A percentile compares a stretch with the other conserved stretches of the same genome.
These are phyloP conservation scores for Rhizophora mangle DNA, from an alignment of 345 rosid species.

Conservation along the genomic window DNA sequence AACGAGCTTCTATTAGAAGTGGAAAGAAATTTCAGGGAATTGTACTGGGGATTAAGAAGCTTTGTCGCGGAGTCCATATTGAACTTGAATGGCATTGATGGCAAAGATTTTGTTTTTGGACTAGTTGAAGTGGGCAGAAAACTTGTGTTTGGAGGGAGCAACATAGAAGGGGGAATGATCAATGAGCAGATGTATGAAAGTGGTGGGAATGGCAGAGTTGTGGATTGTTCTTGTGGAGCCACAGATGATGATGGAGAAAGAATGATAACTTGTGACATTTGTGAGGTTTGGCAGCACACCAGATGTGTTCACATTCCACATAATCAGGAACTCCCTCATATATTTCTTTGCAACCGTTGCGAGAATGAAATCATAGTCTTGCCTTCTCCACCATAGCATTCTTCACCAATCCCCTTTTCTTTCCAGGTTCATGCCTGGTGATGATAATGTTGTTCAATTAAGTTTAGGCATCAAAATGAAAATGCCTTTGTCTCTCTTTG, in stretches of 20 bases:
- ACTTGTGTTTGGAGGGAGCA: slow-evolving; percentile 49
- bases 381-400: slow-evolving; percentile 44
- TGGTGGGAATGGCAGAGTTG: slow-evolving; percentile 21
- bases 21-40: slow-evolving; percentile 56
- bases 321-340: slow-evolving; percentile 58
- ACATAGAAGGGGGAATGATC: slow-evolving; percentile 26
- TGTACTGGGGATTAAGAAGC: slow-evolving; percentile 66
- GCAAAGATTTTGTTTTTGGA: slow-evolving; percentile 38
- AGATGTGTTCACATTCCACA: slow-evolving; percentile 71
- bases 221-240: slow-evolving; percentile 73
- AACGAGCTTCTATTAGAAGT: slow-evolving; percentile 60
- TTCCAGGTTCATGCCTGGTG: too few species aligned
- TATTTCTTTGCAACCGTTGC: slow-evolving; percentile 79
- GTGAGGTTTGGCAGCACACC: slow-evolving; percentile 89
- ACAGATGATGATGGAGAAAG: slow-evolving; percentile 81
- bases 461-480: too few species aligned
- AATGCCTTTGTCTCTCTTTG: too few species aligned
- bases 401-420: too few species aligned
- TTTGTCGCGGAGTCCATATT: slow-evolving; percentile 38
- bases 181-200: slow-evolving; percentile 29
- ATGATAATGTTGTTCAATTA: too few species aligned
- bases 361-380: slow-evolving; percentile 62
- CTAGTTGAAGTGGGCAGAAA: slow-evolving; percentile 43
- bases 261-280: slow-evolving; percentile 76
- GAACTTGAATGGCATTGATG: slow-evolving; percentile 36